phyloP scores from a whole-genome alignment of 1,139 yeast species.

The Candida freyschussii region DNA sequence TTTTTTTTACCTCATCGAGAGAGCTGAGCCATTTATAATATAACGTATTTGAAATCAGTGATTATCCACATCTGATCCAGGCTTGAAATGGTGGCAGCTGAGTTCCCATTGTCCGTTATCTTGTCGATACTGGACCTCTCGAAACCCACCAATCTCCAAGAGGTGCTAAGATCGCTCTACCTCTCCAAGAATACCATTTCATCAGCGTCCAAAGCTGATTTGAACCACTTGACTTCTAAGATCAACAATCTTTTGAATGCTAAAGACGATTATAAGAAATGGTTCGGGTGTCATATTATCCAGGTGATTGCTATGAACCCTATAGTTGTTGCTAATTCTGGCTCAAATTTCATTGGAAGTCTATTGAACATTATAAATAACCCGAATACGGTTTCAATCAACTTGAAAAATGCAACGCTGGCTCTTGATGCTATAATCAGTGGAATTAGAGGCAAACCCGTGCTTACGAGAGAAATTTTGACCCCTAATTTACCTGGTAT shows the following conservation, averaged over 20 bases:
- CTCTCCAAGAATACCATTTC: slow-evolving; percentile 31
- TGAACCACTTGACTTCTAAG: slow-evolving; percentile 52
- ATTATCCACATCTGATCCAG: too few relatives aligned
- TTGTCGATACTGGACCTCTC: slow-evolving; percentile 30
- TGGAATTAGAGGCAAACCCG: slow-evolving; percentile 72
- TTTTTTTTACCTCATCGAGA: too few relatives aligned
- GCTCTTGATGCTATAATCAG: slow-evolving; percentile 46
- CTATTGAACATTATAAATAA: slow-evolving; percentile 50
- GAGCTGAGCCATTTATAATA: too few relatives aligned
- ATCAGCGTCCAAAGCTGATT: slow-evolving; percentile 45
- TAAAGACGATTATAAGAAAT: slow-evolving; percentile 41
- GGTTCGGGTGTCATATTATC: slow-evolving; percentile 61
- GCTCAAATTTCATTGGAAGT: slow-evolving; percentile 50
- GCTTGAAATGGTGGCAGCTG: slow-evolving; percentile 22
- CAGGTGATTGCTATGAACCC: slow-evolving; percentile 50
- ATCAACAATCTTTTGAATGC: slow-evolving; percentile 50
- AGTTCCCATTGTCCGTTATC: slow-evolving; percentile 29
- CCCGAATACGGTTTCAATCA: slow-evolving; percentile 26
- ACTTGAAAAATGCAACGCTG: slow-evolving; percentile 45
- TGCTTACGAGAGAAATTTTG: slow-evolving; percentile 75
- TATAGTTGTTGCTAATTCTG: slow-evolving; percentile 52
- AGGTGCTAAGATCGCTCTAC: slow-evolving; percentile 28
- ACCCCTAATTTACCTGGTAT: slow-evolving; percentile 73
- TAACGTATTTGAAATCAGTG: too few relatives aligned
- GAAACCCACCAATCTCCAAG: slow-evolving; percentile 30